Evolutionary conservation across 192 early-diverging fungal species (phyloP).

Genomic region (Funneliformis geosporum): DNA sequence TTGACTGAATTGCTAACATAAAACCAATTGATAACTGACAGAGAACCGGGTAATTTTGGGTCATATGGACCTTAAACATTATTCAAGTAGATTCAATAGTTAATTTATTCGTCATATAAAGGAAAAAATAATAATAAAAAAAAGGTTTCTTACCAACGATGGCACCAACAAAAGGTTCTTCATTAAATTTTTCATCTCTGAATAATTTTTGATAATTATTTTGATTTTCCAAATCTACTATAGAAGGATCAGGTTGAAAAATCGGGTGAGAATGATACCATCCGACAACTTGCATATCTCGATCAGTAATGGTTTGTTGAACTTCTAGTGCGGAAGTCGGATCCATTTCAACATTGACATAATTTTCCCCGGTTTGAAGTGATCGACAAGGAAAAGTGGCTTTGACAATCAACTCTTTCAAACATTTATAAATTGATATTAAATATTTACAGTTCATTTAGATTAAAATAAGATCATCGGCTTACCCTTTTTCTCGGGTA

Average conservation of each 20-base stretch:
- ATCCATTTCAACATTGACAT: constrained; percentile 89
- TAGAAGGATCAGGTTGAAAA: constrained; percentile 82
- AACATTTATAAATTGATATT: background rate
- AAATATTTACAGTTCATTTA: background rate
- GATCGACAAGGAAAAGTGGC: constrained; percentile 78
- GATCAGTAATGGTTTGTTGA: constrained; percentile 68
- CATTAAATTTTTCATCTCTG: constrained; percentile 53
- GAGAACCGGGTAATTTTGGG: constrained; percentile 69
- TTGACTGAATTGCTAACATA: constrained; percentile 57
- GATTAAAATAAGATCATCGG: background rate
- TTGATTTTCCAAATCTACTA: constrained; percentile 91
- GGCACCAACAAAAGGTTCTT: constrained; percentile 86
- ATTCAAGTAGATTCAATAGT: background rate
- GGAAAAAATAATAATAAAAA: background rate
- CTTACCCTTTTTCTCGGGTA: constrained; percentile 46
- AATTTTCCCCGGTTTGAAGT: constrained; percentile 66
- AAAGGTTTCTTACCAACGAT: constrained; percentile 64
- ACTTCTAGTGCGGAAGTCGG: constrained; percentile 77
- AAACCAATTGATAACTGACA: constrained; percentile 89
- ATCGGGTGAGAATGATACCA: constrained; percentile 97
- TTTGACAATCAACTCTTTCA: constrained; percentile 56
- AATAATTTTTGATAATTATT: constrained; percentile 81
- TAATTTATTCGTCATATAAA: background rate
- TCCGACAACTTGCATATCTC: constrained; percentile 79
- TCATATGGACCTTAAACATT: constrained; percentile 73